These are phyloP conservation scores for Mucor lusitanicus DNA, from an alignment of 371 early-diverging fungal genomes.

Conservation along the genomic window DNA sequence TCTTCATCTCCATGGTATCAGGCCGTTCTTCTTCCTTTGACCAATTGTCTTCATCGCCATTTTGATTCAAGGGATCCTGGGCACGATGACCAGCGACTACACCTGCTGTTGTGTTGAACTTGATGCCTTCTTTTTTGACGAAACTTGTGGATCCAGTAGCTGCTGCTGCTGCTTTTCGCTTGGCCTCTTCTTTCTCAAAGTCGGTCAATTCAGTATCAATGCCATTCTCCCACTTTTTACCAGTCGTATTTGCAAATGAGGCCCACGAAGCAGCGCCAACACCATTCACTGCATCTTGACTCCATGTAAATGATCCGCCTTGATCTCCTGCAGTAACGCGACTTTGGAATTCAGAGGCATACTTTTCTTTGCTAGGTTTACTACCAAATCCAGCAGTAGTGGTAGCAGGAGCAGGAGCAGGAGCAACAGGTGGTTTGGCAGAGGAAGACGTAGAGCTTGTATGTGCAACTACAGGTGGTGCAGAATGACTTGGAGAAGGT, in stretches of 20 bases:
- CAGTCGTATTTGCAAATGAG: slow-evolving; percentile 16
- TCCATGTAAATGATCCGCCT: slow-evolving; percentile 26
- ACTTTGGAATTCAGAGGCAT: slow-evolving; percentile 2
- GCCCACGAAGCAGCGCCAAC: slow-evolving; percentile 26
- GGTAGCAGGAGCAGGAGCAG: neutral
- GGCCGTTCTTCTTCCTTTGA: slow-evolving; percentile 22
- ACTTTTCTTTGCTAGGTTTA: slow-evolving; percentile 15
- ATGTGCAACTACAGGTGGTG: neutral
- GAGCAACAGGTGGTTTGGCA: neutral
- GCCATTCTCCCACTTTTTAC: slow-evolving; percentile 18
- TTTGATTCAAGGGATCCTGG: neutral
- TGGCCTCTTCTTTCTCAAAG: neutral
- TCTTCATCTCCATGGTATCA: slow-evolving; percentile 35
- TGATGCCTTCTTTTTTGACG: neutral
- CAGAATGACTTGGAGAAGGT: neutral
- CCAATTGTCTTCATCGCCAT: slow-evolving; percentile 21
- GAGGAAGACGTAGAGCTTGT: neutral
- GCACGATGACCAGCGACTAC: neutral
- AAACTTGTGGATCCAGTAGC: neutral
- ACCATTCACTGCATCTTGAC: slow-evolving; percentile 1
- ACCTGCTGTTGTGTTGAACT: slow-evolving; percentile 5
- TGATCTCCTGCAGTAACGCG: slow-evolving; percentile 6
- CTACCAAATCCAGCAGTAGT: neutral
- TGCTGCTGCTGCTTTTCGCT: neutral
- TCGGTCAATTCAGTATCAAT: slow-evolving; percentile 16